Base-by-base conservation (phyloP, 768 basidiomycete species). In the Tylopilus plumbeoviolaceoides region DNA sequence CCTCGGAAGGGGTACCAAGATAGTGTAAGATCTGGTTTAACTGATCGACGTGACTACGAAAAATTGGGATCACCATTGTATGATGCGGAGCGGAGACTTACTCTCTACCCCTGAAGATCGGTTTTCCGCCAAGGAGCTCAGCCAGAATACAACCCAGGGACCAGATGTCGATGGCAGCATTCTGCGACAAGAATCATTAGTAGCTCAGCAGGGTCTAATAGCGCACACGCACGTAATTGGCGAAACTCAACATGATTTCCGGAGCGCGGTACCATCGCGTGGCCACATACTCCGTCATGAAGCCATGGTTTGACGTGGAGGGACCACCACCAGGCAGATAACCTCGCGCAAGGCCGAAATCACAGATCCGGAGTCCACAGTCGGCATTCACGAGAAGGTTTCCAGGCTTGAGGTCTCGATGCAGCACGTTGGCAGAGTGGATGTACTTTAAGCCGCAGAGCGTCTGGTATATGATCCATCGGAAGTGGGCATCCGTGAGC, bases 201-300 rank as follows among this genome's bases (percentile, higher is more conserved):
- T 33, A 35, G 12, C 6, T 27, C 46, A 42, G 44, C 15, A 7
- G 25, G 39, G 10, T 21, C 12, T 25, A 2, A n/a, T 39, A 12
- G n/a, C 5, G 38, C 27, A 75, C 89, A 75, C 89, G 69, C 60
- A 93, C 93, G 64, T 93, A 93, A 74, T 93, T 93, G 23, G 91
- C 91, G 61, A 92, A 95, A 74, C 91, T 95, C 62, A 98, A 69
- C 97, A 99, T 99, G 72, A 98, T 99, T 74, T 99, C 97, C 0
- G 97, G 95, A 21, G 95, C 95, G 33, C 95, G 79, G 69, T 99
- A 99, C 95, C 95, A 98, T 51, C 95, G 80, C 9, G 95, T 99
- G 17, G 95, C 95, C 33, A 98, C 89, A 68, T 95, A 98, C 73
- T 98, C 97, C 0, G 97, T 98, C 95, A 98, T 98, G 73, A 98